phyloP scores from a whole-genome alignment of 2,329 filamentous ascomycete genomes.

The Corynespora cassiicola region DNA sequence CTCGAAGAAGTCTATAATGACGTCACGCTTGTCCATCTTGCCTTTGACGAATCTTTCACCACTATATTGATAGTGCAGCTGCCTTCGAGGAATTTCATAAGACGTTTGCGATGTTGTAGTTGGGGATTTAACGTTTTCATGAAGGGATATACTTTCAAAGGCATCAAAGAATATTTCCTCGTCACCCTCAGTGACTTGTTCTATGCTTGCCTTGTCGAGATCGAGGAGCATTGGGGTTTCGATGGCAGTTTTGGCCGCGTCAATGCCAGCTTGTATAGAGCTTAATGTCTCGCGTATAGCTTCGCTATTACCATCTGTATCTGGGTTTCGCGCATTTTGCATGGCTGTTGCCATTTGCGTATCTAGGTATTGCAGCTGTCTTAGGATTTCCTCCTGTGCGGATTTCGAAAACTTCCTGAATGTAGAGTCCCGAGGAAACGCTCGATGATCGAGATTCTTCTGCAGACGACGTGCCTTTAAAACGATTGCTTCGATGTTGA shows the following conservation, averaged over 20 bases:
- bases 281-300: background rate
- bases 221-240: background rate
- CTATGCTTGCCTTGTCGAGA: background rate
- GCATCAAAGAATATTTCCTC: no score
- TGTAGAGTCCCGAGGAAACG: background rate
- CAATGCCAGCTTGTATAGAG: background rate
- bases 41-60: background rate
- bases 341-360: background rate
- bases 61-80: background rate
- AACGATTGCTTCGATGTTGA: slow-evolving; percentile 1
- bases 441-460: background rate
- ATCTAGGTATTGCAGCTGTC: background rate
- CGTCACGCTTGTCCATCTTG: background rate
- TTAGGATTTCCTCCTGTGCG: background rate
- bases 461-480: slow-evolving; percentile 1
- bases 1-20: background rate
- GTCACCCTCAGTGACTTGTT: no score
- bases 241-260: background rate
- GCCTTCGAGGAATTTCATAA: background rate
- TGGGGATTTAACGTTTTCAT: background rate
- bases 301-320: background rate
- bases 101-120: background rate
- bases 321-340: background rate
- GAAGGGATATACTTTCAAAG: background rate
- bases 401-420: background rate